Conservation (phyloP, 2,329 filamentous ascomycete genomes). For the Alternaria viburni region DNA sequence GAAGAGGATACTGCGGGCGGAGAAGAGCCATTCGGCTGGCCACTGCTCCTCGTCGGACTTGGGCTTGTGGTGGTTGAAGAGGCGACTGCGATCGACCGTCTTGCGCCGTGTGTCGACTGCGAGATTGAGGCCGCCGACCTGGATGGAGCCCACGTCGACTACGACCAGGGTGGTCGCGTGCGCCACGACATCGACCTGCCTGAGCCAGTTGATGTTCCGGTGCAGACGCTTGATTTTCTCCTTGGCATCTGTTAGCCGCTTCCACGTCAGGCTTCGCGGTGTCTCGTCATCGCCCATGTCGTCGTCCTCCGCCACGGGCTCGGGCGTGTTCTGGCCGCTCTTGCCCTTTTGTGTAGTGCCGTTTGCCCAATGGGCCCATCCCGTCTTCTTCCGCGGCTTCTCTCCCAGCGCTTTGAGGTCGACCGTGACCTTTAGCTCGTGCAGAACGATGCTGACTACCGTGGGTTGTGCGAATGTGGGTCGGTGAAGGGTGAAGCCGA, state of each 20-base stretch:
- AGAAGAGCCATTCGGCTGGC: slow-evolving; percentile 94
- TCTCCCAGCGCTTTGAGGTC: slow-evolving; percentile 71
- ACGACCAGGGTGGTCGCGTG: slow-evolving; percentile 79
- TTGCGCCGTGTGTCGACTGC: slow-evolving; percentile 90
- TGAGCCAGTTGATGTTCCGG: slow-evolving; percentile 84
- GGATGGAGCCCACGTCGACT: slow-evolving; percentile 80
- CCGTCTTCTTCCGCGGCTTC: slow-evolving; percentile 39
- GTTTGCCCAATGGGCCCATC: slow-evolving; percentile 43
- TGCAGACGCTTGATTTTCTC: slow-evolving; percentile 87
- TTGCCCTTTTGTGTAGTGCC: slow-evolving; percentile 30
- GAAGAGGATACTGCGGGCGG: slow-evolving; percentile 84
- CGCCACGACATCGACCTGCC: slow-evolving; percentile 86
- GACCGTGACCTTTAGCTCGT: slow-evolving; percentile 82
- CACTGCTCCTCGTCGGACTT: slow-evolving; percentile 63
- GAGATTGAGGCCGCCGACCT: slow-evolving; percentile 82
- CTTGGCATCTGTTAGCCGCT: slow-evolving; percentile 76
- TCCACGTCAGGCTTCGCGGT: slow-evolving; percentile 77
- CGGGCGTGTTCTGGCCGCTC: slow-evolving; percentile 27
- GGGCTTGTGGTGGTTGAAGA: slow-evolving; percentile 72
- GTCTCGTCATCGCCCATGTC: slow-evolving; percentile 42
- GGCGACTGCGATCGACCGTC: slow-evolving; percentile 86
- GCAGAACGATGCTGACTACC: slow-evolving; percentile 89
- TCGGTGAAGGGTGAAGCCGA: slow-evolving; percentile 86
- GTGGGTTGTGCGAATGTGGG: slow-evolving; percentile 97
- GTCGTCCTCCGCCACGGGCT: slow-evolving; percentile 24